These are phyloP conservation scores for Helotiales sp. DNA, from an alignment of 2,329 filamentous ascomycete genomes.

Conservation along the genomic window DNA sequence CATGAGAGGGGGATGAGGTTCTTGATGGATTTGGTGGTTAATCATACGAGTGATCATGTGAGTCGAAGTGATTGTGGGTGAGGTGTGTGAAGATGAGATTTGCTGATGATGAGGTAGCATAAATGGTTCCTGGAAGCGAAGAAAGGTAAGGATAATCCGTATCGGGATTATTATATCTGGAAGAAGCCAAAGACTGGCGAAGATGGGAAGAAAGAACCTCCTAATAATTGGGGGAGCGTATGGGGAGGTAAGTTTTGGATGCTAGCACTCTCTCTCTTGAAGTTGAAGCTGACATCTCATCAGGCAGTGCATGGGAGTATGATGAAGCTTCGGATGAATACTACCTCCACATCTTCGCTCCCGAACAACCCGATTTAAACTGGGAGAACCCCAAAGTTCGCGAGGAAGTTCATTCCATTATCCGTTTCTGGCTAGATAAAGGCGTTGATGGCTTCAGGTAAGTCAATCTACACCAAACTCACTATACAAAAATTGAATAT, in stretches of 20 bases:
- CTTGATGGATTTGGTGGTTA: slow-evolving; percentile 72
- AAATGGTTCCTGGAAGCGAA: slow-evolving; percentile 58
- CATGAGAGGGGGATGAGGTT: slow-evolving; percentile 64
- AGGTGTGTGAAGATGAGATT: not conserved
- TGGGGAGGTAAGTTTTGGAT: slow-evolving; percentile 43
- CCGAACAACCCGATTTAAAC: slow-evolving; percentile 74
- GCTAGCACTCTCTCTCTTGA: too few relatives aligned
- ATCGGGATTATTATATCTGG: slow-evolving; percentile 69
- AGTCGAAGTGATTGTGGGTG: slow-evolving; percentile 13
- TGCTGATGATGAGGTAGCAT: slow-evolving; percentile 41
- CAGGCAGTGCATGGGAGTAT: slow-evolving; percentile 50
- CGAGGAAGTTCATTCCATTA: slow-evolving; percentile 66
- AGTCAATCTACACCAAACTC: not conserved
- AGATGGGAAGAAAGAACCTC: slow-evolving; percentile 39
- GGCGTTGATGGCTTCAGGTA: slow-evolving; percentile 53
- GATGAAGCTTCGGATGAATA: slow-evolving; percentile 53
- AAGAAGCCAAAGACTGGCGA: slow-evolving; percentile 38
- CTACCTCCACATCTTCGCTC: slow-evolving; percentile 62
- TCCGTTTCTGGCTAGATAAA: slow-evolving; percentile 73
- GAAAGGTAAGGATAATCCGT: slow-evolving; percentile 46
- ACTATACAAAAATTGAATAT: not conserved
- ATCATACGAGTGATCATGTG: slow-evolving; percentile 54
- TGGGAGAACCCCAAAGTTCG: slow-evolving; percentile 70
- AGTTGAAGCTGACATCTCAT: not conserved
- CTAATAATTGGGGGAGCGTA: slow-evolving; percentile 45